A percentile compares a stretch with the other conserved stretches of the same genome.
These are phyloP conservation scores for Phyllostachys edulis DNA, from an alignment of 176 grass and related monocot genomes.

Conservation along the genomic window DNA sequence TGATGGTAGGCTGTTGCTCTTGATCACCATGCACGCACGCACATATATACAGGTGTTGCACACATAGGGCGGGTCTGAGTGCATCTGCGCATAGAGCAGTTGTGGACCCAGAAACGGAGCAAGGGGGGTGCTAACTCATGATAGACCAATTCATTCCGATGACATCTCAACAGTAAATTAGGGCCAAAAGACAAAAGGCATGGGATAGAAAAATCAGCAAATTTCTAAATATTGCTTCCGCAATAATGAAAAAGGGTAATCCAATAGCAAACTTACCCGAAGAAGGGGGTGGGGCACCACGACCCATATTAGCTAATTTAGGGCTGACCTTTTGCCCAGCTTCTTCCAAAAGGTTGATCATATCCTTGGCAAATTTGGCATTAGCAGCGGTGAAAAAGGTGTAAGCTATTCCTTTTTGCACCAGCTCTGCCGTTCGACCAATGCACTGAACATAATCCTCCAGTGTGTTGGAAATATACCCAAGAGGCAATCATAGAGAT, in stretches of 20 bases:
- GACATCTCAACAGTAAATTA: not conserved
- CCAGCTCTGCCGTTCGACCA: slow-evolving; percentile 29
- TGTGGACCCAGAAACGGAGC: too few relatives aligned
- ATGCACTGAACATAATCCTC: slow-evolving; percentile 89
- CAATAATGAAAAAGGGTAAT: not conserved
- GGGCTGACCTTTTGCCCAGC: slow-evolving; percentile 89
- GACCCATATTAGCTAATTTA: slow-evolving; percentile 77
- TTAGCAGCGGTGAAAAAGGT: slow-evolving; percentile 90
- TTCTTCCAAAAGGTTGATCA: slow-evolving; percentile 84
- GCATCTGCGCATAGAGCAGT: too few relatives aligned
- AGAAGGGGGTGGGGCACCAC: slow-evolving; percentile 60
- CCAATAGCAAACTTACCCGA: slow-evolving; percentile 42
- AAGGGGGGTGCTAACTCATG: too few relatives aligned
- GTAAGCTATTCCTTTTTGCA: slow-evolving; percentile 91
- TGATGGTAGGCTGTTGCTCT: too few relatives aligned
- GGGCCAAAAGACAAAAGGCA: not conserved
- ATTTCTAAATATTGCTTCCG: not conserved
- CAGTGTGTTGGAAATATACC: too few relatives aligned
- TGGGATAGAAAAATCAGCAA: not conserved
- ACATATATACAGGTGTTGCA: too few relatives aligned
- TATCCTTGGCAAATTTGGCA: slow-evolving; percentile 90
- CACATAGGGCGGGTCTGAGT: too few relatives aligned
- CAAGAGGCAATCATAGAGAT: too few relatives aligned
- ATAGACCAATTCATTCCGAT: slow-evolving; percentile 19
- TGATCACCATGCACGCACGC: too few relatives aligned